A percentile compares a stretch with the other conserved stretches of the same genome.
These are phyloP conservation scores for Groenewaldozyma sp. DNA, from an alignment of 1,139 yeast genomes.

Conservation along the genomic window DNA sequence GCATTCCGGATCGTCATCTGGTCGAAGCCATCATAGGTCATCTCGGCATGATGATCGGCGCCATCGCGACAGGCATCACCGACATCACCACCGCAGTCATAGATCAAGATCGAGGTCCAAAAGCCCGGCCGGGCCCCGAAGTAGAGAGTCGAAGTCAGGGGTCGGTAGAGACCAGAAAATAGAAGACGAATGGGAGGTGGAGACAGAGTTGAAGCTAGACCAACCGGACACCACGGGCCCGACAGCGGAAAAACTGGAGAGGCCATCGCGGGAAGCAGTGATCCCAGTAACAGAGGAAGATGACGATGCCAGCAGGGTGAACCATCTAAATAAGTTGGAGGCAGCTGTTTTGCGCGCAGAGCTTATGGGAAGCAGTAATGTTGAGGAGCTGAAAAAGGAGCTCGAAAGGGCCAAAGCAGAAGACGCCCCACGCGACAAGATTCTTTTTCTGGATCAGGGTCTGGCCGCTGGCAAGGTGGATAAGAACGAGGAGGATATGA, in stretches of 20 bases:
- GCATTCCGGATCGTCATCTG: no score
- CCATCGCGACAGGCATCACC: constrained; percentile 3
- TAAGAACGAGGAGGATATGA: constrained; percentile 23
- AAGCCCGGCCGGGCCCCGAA: no score
- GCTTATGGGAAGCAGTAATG: constrained; percentile 20
- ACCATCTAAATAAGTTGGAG: constrained; percentile 28
- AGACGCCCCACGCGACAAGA: constrained; percentile 6
- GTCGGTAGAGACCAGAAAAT: neutral
- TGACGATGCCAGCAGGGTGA: no score
- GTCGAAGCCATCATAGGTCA: neutral
- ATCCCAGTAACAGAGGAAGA: no score
- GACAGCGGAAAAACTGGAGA: no score
- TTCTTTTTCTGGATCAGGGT: constrained; percentile 7
- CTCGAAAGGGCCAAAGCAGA: neutral
- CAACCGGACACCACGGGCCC: no score
- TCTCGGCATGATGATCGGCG: constrained; percentile 1
- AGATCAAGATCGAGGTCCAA: no score
- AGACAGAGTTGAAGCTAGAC: neutral
- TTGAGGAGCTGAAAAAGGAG: constrained; percentile 22
- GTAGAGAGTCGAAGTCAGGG: no score
- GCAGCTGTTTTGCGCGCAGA: constrained; percentile 33
- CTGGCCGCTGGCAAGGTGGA: constrained; percentile 2
- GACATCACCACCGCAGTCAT: neutral
- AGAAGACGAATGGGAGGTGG: neutral
- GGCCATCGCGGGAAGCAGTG: no score